Evolutionary conservation across 1,284 basidiomycete genomes (phyloP).

Genomic region (Sporisorium iseilematis-ciliati): DNA sequence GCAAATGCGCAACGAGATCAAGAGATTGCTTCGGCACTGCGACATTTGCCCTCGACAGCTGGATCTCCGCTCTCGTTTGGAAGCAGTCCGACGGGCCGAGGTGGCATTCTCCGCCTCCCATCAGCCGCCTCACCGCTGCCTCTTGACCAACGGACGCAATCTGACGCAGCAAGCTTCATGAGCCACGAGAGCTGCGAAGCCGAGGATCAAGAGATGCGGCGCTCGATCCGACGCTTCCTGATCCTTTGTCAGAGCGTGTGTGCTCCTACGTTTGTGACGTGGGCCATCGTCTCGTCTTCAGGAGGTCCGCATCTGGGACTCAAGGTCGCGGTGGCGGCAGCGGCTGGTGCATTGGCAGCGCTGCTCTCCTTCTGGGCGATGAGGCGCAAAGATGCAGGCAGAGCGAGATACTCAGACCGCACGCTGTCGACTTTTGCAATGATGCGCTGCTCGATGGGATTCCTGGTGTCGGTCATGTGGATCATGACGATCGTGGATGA

Average conservation of each 20-base stretch:
- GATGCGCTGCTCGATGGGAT: conserved; percentile 59
- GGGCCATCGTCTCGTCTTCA: conserved; percentile 50
- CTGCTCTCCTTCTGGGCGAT: conserved; percentile 30
- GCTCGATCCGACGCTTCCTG: conserved; percentile 47
- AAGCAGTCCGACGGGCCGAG: conserved; percentile 14
- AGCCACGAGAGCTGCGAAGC: conserved; percentile 72
- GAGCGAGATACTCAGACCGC: conserved; percentile 39
- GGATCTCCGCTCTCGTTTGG: conserved; percentile 45
- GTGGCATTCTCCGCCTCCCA: background rate
- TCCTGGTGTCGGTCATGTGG: conserved; percentile 63
- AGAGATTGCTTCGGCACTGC: conserved; percentile 53
- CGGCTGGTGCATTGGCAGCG: conserved; percentile 13
- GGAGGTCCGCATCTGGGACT: conserved; percentile 17
- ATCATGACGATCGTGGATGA: conserved; percentile 68
- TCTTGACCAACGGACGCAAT: conserved; percentile 1
- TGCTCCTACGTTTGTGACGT: conserved; percentile 58
- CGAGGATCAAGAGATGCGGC: conserved; percentile 57
- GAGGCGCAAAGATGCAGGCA: conserved; percentile 31
- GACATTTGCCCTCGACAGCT: conserved; percentile 37
- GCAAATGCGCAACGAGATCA: conserved; percentile 45
- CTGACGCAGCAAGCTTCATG: conserved; percentile 18
- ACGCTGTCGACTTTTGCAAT: conserved; percentile 34
- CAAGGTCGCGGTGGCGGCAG: conserved; percentile 30
- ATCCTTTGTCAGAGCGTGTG: conserved; percentile 54
- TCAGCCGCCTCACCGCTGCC: conserved; percentile 15